Conservation (phyloP, 345 rosid genomes). For the Eucalyptus regnans region DNA sequence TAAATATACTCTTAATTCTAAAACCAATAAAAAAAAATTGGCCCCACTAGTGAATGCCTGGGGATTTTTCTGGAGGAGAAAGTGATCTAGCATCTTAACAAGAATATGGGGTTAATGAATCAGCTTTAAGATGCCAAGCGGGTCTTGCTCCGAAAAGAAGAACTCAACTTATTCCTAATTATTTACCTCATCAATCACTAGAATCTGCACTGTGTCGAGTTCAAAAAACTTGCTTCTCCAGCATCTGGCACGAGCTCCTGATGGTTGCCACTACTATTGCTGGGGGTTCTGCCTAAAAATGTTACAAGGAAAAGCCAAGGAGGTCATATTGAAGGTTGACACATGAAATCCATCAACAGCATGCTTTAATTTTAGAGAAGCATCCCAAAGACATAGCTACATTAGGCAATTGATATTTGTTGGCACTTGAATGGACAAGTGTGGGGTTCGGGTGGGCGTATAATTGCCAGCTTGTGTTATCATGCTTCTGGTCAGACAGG, state of each 20-base stretch:
- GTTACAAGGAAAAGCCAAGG: neutral
- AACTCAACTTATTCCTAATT: neutral
- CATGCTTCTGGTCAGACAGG: neutral
- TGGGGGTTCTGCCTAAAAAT: conserved; percentile 92
- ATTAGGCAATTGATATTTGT: neutral
- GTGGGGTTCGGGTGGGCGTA: neutral
- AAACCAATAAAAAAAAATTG: neutral
- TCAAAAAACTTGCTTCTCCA: conserved; percentile 64
- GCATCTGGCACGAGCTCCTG: conserved; percentile 69
- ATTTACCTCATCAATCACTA: conserved; percentile 88
- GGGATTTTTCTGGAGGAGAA: neutral
- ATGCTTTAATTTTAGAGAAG: neutral
- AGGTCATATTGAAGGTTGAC: neutral
- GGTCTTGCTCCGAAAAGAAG: neutral
- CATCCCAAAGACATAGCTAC: neutral
- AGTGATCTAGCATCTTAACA: neutral
- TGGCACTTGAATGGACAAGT: neutral
- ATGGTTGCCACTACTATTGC: conserved; percentile 75
- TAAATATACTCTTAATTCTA: neutral
- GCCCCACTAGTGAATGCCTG: neutral
- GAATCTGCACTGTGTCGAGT: conserved; percentile 57
- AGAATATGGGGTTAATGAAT: neutral
- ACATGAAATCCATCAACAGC: neutral
- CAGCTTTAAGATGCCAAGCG: neutral
- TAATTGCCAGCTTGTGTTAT: neutral